Evolutionary conservation across 768 basidiomycete genomes (phyloP).

Genomic region (Pleurotus cornucopiae): DNA sequence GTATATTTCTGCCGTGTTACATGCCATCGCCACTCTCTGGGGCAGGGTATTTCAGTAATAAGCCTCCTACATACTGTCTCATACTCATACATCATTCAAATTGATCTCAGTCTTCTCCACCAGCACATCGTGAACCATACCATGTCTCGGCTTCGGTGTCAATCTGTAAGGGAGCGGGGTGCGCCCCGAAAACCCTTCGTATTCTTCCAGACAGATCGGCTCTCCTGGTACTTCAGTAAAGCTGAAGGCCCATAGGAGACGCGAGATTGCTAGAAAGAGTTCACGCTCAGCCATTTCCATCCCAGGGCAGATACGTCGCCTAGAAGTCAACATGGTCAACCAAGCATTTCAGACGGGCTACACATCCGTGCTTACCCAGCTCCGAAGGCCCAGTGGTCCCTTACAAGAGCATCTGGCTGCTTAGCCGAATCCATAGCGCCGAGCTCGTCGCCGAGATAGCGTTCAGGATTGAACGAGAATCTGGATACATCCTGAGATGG

Average conservation of each 20-base stretch:
- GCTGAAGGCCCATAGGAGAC: slow-evolving; percentile 30
- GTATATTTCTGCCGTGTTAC: no score
- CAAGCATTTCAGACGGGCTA: not conserved
- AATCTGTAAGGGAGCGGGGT: slow-evolving; percentile 28
- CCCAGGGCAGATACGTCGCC: slow-evolving; percentile 29
- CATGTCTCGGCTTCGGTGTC: slow-evolving; percentile 10
- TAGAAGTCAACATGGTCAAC: slow-evolving; percentile 2
- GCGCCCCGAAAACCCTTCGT: slow-evolving; percentile 30
- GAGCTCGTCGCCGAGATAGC: slow-evolving; percentile 25
- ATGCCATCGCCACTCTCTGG: no score
- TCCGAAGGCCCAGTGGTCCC: slow-evolving; percentile 36
- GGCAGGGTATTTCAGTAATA: no score
- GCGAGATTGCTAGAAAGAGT: slow-evolving; percentile 29
- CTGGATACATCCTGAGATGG: slow-evolving; percentile 5
- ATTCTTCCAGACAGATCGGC: slow-evolving; percentile 31
- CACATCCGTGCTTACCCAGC: slow-evolving; percentile 23
- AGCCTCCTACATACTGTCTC: no score
- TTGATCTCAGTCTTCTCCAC: slow-evolving; percentile 6
- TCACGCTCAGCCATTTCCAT: slow-evolving; percentile 29
- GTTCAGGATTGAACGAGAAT: slow-evolving; percentile 27
- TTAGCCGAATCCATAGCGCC: slow-evolving; percentile 24
- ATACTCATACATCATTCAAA: not conserved
- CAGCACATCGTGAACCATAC: slow-evolving; percentile 10
- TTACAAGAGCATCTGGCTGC: slow-evolving; percentile 21
- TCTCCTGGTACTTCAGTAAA: slow-evolving; percentile 22